Evolutionary conservation across 148 eudicot genomes (phyloP).

Genomic region (Rhododendron williamsianum): DNA sequence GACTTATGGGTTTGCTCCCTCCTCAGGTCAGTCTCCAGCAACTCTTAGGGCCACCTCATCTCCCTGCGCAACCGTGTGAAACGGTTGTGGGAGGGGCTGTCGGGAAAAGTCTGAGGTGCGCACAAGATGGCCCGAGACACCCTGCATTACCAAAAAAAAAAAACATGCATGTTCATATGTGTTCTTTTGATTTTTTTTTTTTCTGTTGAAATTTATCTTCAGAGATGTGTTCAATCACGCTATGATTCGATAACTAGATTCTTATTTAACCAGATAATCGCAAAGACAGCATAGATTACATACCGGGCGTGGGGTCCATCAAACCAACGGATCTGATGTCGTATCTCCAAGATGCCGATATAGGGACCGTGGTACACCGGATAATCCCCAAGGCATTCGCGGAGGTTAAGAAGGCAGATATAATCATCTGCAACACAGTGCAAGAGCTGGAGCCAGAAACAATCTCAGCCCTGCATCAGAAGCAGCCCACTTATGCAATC

Average conservation of each 20-base stretch:
- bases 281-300: constrained; percentile 54
- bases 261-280: constrained; percentile 32
- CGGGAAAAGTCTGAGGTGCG: too few species aligned
- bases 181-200: too few species aligned
- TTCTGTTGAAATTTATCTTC: too few species aligned
- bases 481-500: constrained; percentile 31
- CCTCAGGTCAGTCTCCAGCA: too few species aligned
- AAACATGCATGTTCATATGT: neutral
- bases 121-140: too few species aligned
- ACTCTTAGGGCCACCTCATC: too few species aligned
- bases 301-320: constrained; percentile 58
- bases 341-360: constrained; percentile 46
- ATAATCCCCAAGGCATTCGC: constrained; percentile 42
- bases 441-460: constrained; percentile 35
- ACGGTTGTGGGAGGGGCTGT: too few species aligned
- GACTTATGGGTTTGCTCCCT: too few species aligned
- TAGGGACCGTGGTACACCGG: constrained; percentile 37
- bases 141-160: too few species aligned
- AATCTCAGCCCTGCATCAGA: constrained; percentile 27
- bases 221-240: neutral
- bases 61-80: too few species aligned
- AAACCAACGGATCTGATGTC: constrained; percentile 59
- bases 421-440: constrained; percentile 38
- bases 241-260: neutral
- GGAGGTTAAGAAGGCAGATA: constrained; percentile 33